Evolutionary conservation across 2,329 filamentous ascomycete species (phyloP).

Genomic region (Fusarium sp.): DNA sequence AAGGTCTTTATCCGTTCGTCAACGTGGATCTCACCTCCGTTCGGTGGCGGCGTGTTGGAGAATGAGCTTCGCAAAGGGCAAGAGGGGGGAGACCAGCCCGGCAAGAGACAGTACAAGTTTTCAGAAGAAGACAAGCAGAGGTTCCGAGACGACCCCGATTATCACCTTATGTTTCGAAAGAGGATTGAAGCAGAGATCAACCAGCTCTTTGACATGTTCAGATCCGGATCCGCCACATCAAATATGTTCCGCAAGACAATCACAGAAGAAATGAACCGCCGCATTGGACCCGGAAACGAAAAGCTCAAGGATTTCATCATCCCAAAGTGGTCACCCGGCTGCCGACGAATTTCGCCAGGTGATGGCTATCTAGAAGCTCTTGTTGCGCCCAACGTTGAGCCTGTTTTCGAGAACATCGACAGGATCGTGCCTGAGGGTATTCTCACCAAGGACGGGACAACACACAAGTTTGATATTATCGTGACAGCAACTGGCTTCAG

Average conservation of each 20-base stretch:
- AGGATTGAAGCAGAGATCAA: slow-evolving; percentile 61
- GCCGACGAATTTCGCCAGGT: slow-evolving; percentile 59
- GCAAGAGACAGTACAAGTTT: slow-evolving; percentile 59
- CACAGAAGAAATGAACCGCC: slow-evolving; percentile 60
- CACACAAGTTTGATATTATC: slow-evolving; percentile 52
- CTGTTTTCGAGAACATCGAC: slow-evolving; percentile 57
- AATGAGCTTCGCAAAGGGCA: slow-evolving; percentile 49
- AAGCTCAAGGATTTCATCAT: slow-evolving; percentile 59
- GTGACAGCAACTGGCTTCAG: slow-evolving; percentile 61
- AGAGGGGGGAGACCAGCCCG: slow-evolving; percentile 48
- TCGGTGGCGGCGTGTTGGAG: slow-evolving; percentile 48
- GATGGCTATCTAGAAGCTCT: slow-evolving; percentile 61
- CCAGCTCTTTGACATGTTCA: slow-evolving; percentile 59
- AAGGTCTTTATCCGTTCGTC: slow-evolving; percentile 50
- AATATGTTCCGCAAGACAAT: slow-evolving; percentile 58
- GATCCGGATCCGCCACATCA: slow-evolving; percentile 58
- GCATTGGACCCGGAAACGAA: slow-evolving; percentile 59
- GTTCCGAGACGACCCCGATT: slow-evolving; percentile 59
- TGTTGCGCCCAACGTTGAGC: slow-evolving; percentile 61
- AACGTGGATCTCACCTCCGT: slow-evolving; percentile 49
- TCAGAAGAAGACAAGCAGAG: slow-evolving; percentile 56
- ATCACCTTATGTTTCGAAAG: slow-evolving; percentile 60
- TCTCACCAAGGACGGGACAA: slow-evolving; percentile 48
- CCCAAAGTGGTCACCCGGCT: slow-evolving; percentile 62
- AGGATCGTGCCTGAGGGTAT: slow-evolving; percentile 54